These are phyloP conservation scores for Aspergillus uvarum DNA, from an alignment of 2,329 filamentous ascomycete species.

Conservation along the genomic window DNA sequence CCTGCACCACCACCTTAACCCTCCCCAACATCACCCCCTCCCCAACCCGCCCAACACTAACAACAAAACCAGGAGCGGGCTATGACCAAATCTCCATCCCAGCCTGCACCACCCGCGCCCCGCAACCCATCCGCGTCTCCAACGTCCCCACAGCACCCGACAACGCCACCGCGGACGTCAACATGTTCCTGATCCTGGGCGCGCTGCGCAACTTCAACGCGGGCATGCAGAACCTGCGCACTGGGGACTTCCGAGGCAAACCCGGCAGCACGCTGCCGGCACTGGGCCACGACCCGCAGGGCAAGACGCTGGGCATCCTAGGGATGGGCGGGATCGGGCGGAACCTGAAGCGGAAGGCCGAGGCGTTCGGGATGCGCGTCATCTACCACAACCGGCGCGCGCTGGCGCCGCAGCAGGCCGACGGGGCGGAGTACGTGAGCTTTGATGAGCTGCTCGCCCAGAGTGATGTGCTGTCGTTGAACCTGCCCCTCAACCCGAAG, in stretches of 20 bases:
- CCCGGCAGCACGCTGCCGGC: conserved; percentile 41
- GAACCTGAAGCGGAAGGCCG: conserved; percentile 71
- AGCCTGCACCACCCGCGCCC: conserved; percentile 64
- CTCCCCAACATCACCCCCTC: background rate
- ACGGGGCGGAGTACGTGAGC: conserved; percentile 50
- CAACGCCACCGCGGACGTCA: conserved; percentile 78
- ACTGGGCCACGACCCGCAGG: conserved; percentile 73
- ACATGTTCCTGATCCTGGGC: conserved; percentile 77
- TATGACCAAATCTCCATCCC: conserved; percentile 79
- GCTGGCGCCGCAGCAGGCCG: conserved; percentile 54
- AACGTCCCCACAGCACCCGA: conserved; percentile 81
- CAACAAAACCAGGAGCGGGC: conserved; percentile 61
- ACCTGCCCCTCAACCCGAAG: conserved; percentile 76
- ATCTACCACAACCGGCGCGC: conserved; percentile 71
- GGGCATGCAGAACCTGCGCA: conserved; percentile 64
- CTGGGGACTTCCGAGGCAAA: conserved; percentile 66
- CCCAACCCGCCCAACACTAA: background rate
- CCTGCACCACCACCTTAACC: background rate
- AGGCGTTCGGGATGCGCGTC: conserved; percentile 72
- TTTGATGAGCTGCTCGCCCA: conserved; percentile 70
- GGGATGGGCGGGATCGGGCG: conserved; percentile 85
- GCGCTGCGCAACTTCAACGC: conserved; percentile 72
- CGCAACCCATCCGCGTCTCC: conserved; percentile 63
- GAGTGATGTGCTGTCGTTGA: conserved; percentile 77
- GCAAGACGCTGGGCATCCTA: conserved; percentile 75